phyloP scores from a whole-genome alignment of 2,329 filamentous ascomycete species.

The Elsinoe fawcettii region DNA sequence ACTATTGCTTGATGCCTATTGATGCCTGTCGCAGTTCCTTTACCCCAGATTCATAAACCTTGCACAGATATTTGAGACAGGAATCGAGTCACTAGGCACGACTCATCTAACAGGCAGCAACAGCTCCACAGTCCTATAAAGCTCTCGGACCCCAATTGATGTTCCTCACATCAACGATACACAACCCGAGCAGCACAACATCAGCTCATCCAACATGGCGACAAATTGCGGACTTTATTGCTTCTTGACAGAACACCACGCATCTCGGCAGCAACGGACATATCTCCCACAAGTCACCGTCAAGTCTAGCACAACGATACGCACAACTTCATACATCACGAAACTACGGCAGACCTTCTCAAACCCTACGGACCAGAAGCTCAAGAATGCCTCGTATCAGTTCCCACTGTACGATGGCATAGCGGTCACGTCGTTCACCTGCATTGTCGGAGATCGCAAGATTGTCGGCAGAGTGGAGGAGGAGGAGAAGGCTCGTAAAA shows the following conservation, averaged over 20 bases:
- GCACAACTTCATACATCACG: constrained; percentile 48
- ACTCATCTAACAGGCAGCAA: background rate
- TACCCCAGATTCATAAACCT: background rate
- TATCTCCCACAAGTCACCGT: constrained; percentile 55
- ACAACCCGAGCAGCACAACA: constrained; percentile 14
- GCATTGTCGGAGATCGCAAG: constrained; percentile 52
- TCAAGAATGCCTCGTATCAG: constrained; percentile 54
- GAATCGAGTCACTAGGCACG: background rate
- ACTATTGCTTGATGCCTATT: background rate
- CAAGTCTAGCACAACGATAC: constrained; percentile 53
- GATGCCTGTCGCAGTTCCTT: background rate
- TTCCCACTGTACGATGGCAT: constrained; percentile 69
- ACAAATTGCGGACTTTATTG: constrained; percentile 28
- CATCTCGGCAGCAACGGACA: constrained; percentile 17
- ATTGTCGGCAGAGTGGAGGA: constrained; percentile 61
- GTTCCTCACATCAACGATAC: background rate
- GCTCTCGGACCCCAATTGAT: background rate
- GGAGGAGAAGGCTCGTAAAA: constrained; percentile 51
- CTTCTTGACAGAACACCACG: constrained; percentile 4
- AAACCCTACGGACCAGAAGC: constrained; percentile 45
- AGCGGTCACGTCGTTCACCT: constrained; percentile 60
- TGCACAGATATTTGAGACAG: background rate
- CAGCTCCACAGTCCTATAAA: background rate
- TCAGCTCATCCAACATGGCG: background rate
- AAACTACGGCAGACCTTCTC: constrained; percentile 52